Conservation (phyloP, 2,329 filamentous ascomycete genomes). For the Didymellaceae sp. region DNA sequence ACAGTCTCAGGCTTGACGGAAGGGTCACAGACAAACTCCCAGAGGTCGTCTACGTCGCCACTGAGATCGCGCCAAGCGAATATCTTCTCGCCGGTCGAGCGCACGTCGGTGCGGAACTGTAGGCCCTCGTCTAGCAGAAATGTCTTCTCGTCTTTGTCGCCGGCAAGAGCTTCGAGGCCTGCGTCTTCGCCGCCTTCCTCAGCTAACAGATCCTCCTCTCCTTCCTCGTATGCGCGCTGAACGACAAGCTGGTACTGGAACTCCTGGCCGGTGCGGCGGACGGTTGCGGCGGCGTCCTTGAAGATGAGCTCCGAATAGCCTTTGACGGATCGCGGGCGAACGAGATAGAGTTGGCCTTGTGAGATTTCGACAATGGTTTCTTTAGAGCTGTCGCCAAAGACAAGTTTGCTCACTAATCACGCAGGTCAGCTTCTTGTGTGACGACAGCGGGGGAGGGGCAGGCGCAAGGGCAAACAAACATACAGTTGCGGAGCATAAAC, state of each 20-base stretch:
- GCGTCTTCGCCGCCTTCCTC: conserved; percentile 89
- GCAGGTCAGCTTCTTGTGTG: conserved; percentile 28
- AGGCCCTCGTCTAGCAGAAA: conserved; percentile 94
- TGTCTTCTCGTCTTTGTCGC: conserved; percentile 94
- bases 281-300: conserved; percentile 91
- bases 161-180: conserved; percentile 73
- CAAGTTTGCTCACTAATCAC: conserved; percentile 79
- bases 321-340: conserved; percentile 92
- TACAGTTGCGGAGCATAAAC: conserved; percentile 52
- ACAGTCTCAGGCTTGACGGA: conserved; percentile 74
- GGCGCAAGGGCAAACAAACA: conserved; percentile 30
- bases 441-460: conserved; percentile 37
- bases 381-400: conserved; percentile 88
- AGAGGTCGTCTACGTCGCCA: conserved; percentile 92
- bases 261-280: conserved; percentile 90
- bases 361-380: conserved; percentile 93
- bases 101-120: conserved; percentile 82
- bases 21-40: conserved; percentile 93
- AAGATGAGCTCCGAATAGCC: conserved; percentile 99
- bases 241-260: conserved; percentile 98
- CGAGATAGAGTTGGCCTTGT: conserved; percentile 95
- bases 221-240: conserved; percentile 96
- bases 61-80: conserved; percentile 95
- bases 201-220: conserved; percentile 87
- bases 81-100: conserved; percentile 81